Conservation (phyloP, 2,329 filamentous ascomycete genomes). For the Sarocladium strictum region DNA sequence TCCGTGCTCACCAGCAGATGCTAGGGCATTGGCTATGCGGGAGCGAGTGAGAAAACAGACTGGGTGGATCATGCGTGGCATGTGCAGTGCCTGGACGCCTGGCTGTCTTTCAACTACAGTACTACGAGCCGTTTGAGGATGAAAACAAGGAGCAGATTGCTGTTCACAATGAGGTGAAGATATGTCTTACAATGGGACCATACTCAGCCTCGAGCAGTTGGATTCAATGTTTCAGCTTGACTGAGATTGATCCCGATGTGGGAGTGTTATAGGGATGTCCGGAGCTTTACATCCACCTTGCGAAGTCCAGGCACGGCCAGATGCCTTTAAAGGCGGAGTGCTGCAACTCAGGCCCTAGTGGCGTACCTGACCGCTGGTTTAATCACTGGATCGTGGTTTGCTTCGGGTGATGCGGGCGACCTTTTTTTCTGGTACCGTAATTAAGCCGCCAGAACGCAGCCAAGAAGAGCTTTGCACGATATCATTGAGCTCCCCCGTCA, state of each 20-base stretch:
- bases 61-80: not conserved
- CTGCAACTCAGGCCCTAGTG: too few species aligned
- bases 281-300: slow-evolving; percentile 2
- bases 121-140: too few species aligned
- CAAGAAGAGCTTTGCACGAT: not conserved
- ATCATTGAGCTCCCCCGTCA: not conserved
- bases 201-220: not conserved
- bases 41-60: not conserved
- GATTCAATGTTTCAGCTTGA: slow-evolving; percentile 1
- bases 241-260: not conserved
- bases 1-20: not conserved
- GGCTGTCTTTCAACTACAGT: not conserved
- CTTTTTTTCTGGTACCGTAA: not conserved
- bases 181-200: not conserved
- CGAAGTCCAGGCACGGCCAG: not conserved
- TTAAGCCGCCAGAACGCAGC: not conserved
- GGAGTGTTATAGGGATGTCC: not conserved
- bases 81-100: not conserved
- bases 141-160: too few species aligned
- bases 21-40: slow-evolving; percentile 3
- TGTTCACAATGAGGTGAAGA: not conserved
- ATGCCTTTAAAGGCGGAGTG: not conserved
- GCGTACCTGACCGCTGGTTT: not conserved
- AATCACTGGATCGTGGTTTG: not conserved
- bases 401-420: too few species aligned